Percentiles rank a stretch among this genome's conserved stretches.
Conservation (phyloP, 805 yeast species). For the Pichia californica region DNA sequence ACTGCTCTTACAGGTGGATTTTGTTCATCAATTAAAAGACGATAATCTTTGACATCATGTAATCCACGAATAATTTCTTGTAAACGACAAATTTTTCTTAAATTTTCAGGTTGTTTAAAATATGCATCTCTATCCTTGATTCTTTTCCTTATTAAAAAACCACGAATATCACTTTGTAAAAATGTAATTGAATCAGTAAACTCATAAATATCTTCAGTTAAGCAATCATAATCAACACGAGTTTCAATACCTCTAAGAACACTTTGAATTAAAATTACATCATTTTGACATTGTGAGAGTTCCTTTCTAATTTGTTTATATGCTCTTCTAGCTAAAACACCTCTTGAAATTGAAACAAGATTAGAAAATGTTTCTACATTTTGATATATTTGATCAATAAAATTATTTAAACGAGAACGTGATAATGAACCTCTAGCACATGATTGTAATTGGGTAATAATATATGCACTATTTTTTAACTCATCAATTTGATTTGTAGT, state of each 20-base stretch:
- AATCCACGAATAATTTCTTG: slow-evolving; percentile 70
- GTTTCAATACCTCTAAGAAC: slow-evolving; percentile 55
- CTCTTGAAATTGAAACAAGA: slow-evolving; percentile 40
- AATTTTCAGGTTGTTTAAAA: slow-evolving; percentile 44
- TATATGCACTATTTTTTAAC: not conserved
- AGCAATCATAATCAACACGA: slow-evolving; percentile 50
- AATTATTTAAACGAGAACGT: slow-evolving; percentile 40
- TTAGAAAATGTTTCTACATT: slow-evolving; percentile 33
- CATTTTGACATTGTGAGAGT: slow-evolving; percentile 18
- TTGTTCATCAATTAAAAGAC: slow-evolving; percentile 56
- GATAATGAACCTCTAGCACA: slow-evolving; percentile 59
- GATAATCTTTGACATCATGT: slow-evolving; percentile 66
- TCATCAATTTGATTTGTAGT: not conserved
- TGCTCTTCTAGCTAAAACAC: slow-evolving; percentile 32
- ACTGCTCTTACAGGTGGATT: slow-evolving; percentile 79
- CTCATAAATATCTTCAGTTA: slow-evolving; percentile 46
- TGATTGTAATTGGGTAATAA: slow-evolving; percentile 48
- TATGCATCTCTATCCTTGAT: slow-evolving; percentile 33
- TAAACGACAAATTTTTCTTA: slow-evolving; percentile 56
- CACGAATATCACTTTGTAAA: slow-evolving; percentile 54
- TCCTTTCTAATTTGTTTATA: slow-evolving; percentile 15
- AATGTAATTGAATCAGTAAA: slow-evolving; percentile 33
- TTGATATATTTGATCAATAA: slow-evolving; percentile 35
- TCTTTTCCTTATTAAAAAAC: slow-evolving; percentile 34
- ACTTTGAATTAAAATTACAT: slow-evolving; percentile 47